Evolutionary conservation across 257 asterid genomes (phyloP).

Genomic region (Coffea canephora): DNA sequence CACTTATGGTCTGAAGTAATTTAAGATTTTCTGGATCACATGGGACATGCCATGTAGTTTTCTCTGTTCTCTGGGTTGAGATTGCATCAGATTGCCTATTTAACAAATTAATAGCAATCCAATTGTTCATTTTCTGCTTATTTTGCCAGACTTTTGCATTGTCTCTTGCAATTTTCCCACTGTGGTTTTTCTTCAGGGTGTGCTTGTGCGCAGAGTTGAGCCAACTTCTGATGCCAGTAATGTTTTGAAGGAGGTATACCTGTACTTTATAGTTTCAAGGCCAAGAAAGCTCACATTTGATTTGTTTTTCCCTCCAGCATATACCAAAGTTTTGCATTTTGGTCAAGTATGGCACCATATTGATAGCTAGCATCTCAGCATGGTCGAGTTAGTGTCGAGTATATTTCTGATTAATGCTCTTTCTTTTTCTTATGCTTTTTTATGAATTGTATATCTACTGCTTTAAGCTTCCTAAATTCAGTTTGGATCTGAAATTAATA

Average conservation of each 20-base stretch:
- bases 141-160: background rate
- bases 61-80: background rate
- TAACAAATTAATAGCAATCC: background rate
- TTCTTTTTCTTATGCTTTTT: background rate
- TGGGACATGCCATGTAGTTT: background rate
- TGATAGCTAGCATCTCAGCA: background rate
- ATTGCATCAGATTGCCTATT: background rate
- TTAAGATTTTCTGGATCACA: background rate
- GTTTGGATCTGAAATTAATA: background rate
- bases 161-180: background rate
- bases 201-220: conserved; percentile 74
- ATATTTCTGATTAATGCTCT: background rate
- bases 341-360: conserved; percentile 7
- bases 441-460: background rate
- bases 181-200: conserved; percentile 54
- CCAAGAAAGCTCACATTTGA: background rate
- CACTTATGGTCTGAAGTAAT: background rate
- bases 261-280: conserved; percentile 5
- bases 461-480: background rate
- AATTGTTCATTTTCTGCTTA: background rate
- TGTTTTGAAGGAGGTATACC: conserved; percentile 67
- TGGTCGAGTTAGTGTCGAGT: background rate
- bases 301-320: background rate
- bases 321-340: background rate
- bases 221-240: conserved; percentile 72